Evolutionary conservation across 768 basidiomycete species (phyloP).

Genomic region (Sporobolomyces roseus): DNA sequence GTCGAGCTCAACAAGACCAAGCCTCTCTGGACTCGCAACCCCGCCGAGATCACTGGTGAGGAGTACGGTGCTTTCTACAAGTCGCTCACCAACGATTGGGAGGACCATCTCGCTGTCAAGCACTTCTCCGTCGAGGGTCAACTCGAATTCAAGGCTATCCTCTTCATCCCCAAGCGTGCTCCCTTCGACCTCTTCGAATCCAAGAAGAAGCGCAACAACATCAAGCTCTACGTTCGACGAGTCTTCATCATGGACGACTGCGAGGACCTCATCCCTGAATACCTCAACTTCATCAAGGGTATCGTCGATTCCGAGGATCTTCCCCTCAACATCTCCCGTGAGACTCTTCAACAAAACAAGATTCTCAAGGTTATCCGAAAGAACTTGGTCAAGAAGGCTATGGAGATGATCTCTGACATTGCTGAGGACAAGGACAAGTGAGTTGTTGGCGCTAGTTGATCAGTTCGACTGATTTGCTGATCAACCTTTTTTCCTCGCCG

Average conservation of each 20-base stretch:
- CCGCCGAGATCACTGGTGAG: constrained; percentile 82
- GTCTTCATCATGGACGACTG: constrained; percentile 99
- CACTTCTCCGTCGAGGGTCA: constrained; percentile 99
- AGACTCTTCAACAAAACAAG: constrained; percentile 99
- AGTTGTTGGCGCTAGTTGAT: constrained; percentile 14
- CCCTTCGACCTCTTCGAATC: constrained; percentile 99
- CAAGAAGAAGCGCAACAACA: constrained; percentile 99
- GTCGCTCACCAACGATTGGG: constrained; percentile 99
- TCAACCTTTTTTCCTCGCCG: too few relatives aligned
- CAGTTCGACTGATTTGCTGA: neutral
- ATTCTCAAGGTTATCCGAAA: constrained; percentile 99
- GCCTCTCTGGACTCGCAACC: constrained; percentile 99
- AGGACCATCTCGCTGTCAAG: constrained; percentile 98
- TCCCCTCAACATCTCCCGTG: constrained; percentile 99
- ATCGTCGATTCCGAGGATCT: constrained; percentile 99
- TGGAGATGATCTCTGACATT: constrained; percentile 92
- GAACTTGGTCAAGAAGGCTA: constrained; percentile 97
- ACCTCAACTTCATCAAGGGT: constrained; percentile 97
- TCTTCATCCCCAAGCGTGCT: constrained; percentile 93
- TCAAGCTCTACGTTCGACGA: constrained; percentile 99
- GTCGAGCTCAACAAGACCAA: constrained; percentile 99
- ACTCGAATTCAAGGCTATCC: constrained; percentile 99
- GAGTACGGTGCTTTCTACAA: constrained; percentile 98
- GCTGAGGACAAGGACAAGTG: constrained; percentile 96
- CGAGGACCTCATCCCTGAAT: constrained; percentile 98